phyloP scores from a whole-genome alignment of 768 basidiomycete species.

The Suillus sp. region DNA sequence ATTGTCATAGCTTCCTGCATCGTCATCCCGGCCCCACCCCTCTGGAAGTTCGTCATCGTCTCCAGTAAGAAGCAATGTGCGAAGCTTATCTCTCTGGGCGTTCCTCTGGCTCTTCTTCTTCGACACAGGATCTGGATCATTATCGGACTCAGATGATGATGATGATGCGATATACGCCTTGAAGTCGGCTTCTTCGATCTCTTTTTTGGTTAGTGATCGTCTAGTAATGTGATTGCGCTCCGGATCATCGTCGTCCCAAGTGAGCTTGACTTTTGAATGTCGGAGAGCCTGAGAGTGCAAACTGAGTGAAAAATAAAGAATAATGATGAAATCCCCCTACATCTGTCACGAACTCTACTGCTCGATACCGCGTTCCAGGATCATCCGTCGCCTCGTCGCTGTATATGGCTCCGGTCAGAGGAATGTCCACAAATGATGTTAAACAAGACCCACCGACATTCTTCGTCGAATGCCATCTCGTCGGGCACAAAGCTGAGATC shows the following conservation, averaged over 20 bases:
- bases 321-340: slow-evolving; percentile 46
- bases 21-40: slow-evolving; percentile 67
- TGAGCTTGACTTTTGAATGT: slow-evolving; percentile 96
- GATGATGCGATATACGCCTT: slow-evolving; percentile 74
- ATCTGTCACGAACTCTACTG: slow-evolving; percentile 90
- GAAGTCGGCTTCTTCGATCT: slow-evolving; percentile 93
- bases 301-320: background rate
- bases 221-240: slow-evolving; percentile 82
- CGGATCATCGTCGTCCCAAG: slow-evolving; percentile 98
- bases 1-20: slow-evolving; percentile 38
- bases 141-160: slow-evolving; percentile 57
- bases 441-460: slow-evolving; percentile 55
- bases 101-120: slow-evolving; percentile 38
- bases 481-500: slow-evolving; percentile 94
- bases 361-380: slow-evolving; percentile 59
- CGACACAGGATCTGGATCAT: slow-evolving; percentile 14
- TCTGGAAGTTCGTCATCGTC: slow-evolving; percentile 74
- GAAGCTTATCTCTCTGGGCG: slow-evolving; percentile 67
- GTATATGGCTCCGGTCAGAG: background rate
- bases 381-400: slow-evolving; percentile 87
- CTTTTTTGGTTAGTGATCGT: slow-evolving; percentile 74
- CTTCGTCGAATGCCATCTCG: slow-evolving; percentile 81
- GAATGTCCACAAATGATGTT: background rate
- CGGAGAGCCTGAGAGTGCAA: slow-evolving; percentile 72
- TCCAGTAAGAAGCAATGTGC: slow-evolving; percentile 72